phyloP scores from a whole-genome alignment of 768 basidiomycete genomes.

The Coprinellus aureogranulatus region DNA sequence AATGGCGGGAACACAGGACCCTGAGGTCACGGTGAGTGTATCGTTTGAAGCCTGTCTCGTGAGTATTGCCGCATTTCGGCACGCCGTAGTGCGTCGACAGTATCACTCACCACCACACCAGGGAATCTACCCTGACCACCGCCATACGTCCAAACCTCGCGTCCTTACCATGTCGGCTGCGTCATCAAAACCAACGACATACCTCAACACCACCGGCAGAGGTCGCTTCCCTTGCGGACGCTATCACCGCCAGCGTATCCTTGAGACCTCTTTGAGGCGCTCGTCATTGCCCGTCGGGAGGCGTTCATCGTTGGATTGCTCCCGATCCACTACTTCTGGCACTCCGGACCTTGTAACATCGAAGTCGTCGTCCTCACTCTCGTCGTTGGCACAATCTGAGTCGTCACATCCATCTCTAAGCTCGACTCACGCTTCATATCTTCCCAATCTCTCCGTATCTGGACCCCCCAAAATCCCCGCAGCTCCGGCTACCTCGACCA shows the following conservation, averaged over 20 bases:
- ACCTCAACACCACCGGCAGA: conserved; percentile 4
- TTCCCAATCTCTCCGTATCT: no score
- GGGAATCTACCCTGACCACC: neutral
- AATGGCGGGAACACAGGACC: no score
- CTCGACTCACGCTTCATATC: neutral
- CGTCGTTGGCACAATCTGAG: no score
- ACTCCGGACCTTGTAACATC: no score
- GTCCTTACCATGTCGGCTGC: conserved; percentile 3
- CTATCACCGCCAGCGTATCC: conserved; percentile 4
- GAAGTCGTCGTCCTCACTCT: no score
- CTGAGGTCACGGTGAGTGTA: conserved; percentile 6
- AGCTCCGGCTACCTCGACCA: no score
- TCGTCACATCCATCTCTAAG: neutral
- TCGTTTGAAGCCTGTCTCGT: conserved; percentile 3
- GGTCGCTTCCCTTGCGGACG: conserved; percentile 8
- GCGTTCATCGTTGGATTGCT: neutral
- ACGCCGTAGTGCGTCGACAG: no score
- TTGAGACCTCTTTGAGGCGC: conserved; percentile 4
- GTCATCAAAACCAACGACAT: conserved; percentile 5
- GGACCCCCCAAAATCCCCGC: no score
- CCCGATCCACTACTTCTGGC: no score
- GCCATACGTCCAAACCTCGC: neutral
- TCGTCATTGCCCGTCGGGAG: neutral
- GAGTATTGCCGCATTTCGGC: neutral
- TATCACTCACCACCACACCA: neutral